phyloP scores from a whole-genome alignment of 1,284 basidiomycete species.

The Naganishia cerealis region DNA sequence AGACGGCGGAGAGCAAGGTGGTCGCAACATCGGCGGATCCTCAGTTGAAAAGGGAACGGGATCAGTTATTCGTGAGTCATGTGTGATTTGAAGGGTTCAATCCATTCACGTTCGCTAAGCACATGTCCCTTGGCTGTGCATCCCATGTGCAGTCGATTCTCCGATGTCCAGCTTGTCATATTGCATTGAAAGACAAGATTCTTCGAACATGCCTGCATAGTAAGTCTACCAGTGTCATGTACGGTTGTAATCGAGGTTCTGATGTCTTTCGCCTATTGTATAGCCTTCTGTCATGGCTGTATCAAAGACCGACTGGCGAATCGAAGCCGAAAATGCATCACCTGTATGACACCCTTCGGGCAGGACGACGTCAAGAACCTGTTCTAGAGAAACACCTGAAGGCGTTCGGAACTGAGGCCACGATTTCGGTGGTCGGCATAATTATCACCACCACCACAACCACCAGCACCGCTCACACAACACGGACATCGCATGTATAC shows the following conservation, averaged over 20 bases:
- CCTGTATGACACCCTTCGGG: slow-evolving; percentile 81
- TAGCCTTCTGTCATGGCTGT: slow-evolving; percentile 84
- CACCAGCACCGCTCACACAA: slow-evolving; percentile 7
- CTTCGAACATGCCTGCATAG: slow-evolving; percentile 94
- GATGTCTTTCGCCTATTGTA: not conserved
- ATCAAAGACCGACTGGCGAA: slow-evolving; percentile 84
- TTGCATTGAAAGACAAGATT: slow-evolving; percentile 78
- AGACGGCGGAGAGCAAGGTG: slow-evolving; percentile 45
- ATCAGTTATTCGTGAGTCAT: slow-evolving; percentile 67
- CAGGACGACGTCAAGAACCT: slow-evolving; percentile 81
- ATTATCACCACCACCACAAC: not conserved
- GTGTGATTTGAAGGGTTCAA: not conserved
- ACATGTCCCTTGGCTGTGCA: not conserved
- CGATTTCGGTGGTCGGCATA: not conserved
- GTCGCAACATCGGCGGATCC: slow-evolving; percentile 49
- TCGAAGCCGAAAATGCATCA: slow-evolving; percentile 92
- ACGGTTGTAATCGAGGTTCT: slow-evolving; percentile 1
- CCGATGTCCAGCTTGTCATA: slow-evolving; percentile 87
- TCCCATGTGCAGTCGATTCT: slow-evolving; percentile 66
- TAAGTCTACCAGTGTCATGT: slow-evolving; percentile 55
- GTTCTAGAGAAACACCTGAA: slow-evolving; percentile 56
- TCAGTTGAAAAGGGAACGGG: slow-evolving; percentile 55
- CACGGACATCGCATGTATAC: not conserved
- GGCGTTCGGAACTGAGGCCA: too few relatives aligned
- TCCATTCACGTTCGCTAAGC: not conserved